Evolutionary conservation across 192 early-diverging fungal genomes (phyloP), one percentile per base, ranked within the genome.

Genomic region (Spinellus fusiger): DNA sequence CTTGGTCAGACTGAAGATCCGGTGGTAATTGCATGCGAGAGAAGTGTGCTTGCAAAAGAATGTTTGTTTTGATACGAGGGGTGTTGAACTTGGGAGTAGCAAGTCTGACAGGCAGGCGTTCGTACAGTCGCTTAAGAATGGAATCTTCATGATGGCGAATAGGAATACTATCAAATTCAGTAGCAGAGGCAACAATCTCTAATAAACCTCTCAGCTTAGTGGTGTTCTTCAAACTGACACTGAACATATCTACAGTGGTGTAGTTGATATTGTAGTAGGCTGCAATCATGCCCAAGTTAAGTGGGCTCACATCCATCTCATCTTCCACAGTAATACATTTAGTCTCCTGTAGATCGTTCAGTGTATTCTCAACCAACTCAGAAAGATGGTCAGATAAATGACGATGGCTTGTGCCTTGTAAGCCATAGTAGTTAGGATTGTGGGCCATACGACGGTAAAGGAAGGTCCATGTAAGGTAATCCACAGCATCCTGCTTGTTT

Each of bases 391-490:
- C 93, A 15, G 89, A 92, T 46, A 99, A 73, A 59, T 97, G 93
- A 46, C 89, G 83, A 68, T 92, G 92, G 5, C 86, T 84, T 1
- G 86, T 83, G 1, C 94, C 94, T 60, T 91, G 87, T 46, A 99
- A 65, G 16, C 88, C 88, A 63, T 96, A 96, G 76, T 94, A 99
- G 68, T 98, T 98, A 8, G 97, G 97, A 72, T 99, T 99, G 67
- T 93, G 82, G 9, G 89, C 80, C 85, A 99, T 85, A 25, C 97
- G 86, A 47, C 97, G 89, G 79, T 98, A 99, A 54, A 98, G 66
- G 77, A 98, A 92, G 27, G 96, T 94, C 97, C 97, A 99, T 0
- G 97, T 99, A 55, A 99, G 74, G 57, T 98, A 99, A 59, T 99
- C 97, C 0, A 99, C 93, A 0, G 97, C 97, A 68, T 98, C 95